Percentiles rank a stretch among this genome's conserved stretches.
phyloP scores from a whole-genome alignment of 73 alveolate genomes.

The Paramecium caudatum region DNA sequence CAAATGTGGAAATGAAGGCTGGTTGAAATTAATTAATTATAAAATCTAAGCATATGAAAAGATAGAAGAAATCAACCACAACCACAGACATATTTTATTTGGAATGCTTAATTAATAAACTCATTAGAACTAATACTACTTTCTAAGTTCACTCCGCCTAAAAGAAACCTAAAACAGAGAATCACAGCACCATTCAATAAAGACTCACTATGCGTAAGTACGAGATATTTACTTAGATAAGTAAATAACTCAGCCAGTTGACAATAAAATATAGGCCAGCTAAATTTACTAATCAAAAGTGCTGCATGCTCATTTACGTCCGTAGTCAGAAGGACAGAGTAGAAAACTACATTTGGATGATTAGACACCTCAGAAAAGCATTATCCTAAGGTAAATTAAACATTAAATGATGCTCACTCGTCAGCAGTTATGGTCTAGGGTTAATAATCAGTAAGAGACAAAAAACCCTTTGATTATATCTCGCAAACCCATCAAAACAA shows the following conservation, averaged over 20 bases:
- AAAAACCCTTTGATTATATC: background rate
- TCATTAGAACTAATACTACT: background rate
- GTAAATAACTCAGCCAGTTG: background rate
- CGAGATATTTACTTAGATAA: background rate
- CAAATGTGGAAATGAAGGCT: too few relatives aligned
- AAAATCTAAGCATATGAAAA: too few relatives aligned
- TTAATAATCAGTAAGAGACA: background rate
- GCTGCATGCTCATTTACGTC: background rate
- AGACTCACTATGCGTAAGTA: background rate
- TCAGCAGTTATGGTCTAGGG: background rate
- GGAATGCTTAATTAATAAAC: slow-evolving; percentile 18
- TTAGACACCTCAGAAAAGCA: background rate
- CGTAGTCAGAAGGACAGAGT: background rate
- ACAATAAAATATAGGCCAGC: background rate
- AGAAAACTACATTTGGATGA: background rate
- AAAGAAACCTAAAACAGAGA: too few relatives aligned
- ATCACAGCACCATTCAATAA: background rate
- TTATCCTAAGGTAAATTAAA: background rate
- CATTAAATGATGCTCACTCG: slow-evolving; percentile 24
- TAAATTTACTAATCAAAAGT: background rate
- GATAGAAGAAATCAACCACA: slow-evolving; percentile 15
- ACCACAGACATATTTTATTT: background rate
- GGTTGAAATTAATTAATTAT: too few relatives aligned
- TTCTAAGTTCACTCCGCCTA: background rate
- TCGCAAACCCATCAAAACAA: background rate